Base-by-base conservation (phyloP, 345 rosid genomes). In the Linum lewisii region DNA sequence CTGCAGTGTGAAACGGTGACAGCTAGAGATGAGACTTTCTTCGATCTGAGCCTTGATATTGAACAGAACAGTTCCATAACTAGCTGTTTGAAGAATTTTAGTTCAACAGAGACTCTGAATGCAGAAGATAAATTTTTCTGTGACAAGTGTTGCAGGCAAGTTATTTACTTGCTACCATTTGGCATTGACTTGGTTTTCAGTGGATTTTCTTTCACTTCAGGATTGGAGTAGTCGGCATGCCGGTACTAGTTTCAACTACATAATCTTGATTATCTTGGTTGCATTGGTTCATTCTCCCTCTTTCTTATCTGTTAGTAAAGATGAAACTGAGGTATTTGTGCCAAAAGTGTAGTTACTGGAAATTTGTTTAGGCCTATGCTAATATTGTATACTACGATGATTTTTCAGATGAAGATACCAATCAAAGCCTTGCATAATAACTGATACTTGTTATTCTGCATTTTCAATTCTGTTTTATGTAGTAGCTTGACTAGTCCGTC, bases 121-220 rank as follows among this genome's bases (percentile, higher is more conserved):
- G 96, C 97, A 1, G 97, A 94, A 72, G 99, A 94, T 75, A 90
- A 94, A 69, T 94, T 94, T 71, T 94, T 94, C 80, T 87, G 99
- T 77, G 99, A 94, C 84, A 90, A 94, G 69, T 94, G 99, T 87
- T 85, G 99, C 96, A 90, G 97, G 99, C 90, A 65, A 24, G 66
- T 60, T 45, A 50, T 34, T 69, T 55, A 68, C 38, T 5, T 18
- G 22, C 57, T 26, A 5, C 24, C 47, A 2, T 59, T 45, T 51
- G 65, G 23, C 54, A 45, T 37, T 25, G 42, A 57, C 47, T 61
- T 59, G 52, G 49, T 21, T 45, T 42, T 49, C 57, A 32, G 25
- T 50, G 4, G 26, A 34, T 51, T 21, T 15, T 34, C 5, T 21
- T 15, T 34, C 4, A 45, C 47, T 45, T 34, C 45, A 11, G 32